phyloP scores from a whole-genome alignment of 2,329 filamentous ascomycete genomes.

The Botrytis aclada region DNA sequence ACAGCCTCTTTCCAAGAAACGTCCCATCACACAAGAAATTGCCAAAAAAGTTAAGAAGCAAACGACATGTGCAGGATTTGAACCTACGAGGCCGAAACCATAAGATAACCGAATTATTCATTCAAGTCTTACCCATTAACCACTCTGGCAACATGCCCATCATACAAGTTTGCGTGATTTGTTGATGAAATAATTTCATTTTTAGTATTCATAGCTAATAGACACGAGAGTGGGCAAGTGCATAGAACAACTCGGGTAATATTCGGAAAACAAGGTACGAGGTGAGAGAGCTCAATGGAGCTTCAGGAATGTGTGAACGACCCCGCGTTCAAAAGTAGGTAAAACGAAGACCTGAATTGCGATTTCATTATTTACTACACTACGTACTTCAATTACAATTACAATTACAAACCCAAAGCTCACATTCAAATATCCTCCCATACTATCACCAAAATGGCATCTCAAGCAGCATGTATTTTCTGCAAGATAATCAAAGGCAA shows the following conservation, averaged over 20 bases:
- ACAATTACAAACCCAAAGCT: not conserved
- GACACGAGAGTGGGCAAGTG: not conserved
- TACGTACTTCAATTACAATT: not conserved
- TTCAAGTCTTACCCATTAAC: conserved; percentile 23
- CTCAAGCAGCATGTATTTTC: conserved; percentile 75
- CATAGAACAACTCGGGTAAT: not conserved
- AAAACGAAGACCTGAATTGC: not conserved
- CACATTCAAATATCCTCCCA: not conserved
- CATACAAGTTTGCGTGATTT: not conserved
- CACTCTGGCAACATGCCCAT: conserved; percentile 19
- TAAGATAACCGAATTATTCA: conserved; percentile 20
- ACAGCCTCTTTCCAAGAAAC: not conserved
- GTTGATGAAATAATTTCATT: not conserved
- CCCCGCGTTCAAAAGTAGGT: not conserved
- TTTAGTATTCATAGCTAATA: too few species aligned
- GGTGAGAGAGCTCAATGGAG: not conserved
- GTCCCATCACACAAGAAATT: not conserved
- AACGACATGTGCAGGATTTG: conserved; percentile 21
- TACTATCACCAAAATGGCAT: not conserved
- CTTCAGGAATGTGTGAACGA: conserved; percentile 8
- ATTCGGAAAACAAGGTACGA: not conserved
- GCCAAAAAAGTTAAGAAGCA: not conserved
- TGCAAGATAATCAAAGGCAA: conserved; percentile 95
- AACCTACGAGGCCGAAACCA: conserved; percentile 22
- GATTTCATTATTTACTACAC: not conserved